Base-by-base conservation (phyloP, 495 filamentous ascomycete species). In the Baudoinia panamericana region DNA sequence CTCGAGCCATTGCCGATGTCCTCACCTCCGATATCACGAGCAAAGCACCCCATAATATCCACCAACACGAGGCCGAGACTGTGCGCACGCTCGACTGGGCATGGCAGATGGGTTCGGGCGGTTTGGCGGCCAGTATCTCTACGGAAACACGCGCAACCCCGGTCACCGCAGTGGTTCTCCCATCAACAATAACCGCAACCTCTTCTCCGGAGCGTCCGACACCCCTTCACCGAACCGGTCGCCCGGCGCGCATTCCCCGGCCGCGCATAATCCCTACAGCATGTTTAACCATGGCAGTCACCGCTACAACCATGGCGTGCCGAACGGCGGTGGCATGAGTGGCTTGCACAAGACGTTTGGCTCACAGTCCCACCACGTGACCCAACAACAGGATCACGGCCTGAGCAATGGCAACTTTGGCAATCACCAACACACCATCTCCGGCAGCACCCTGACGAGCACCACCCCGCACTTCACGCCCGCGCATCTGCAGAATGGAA, bases 241-340 rank as follows among this genome's bases (percentile, higher is more conserved):
- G 27, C 72, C 78, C 37, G 73, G 73, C 40, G 71, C 72, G 45
- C 71, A 82, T 56, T 73, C 73, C 41, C 66, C 83, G n/a, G n/a
- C n/a, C 39, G 72, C 71, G 20, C 65, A 75, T 43, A 75, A 68
- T 46, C 61, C 70, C 9, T 82, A 75, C 71, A 66, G 67, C 52
- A 93, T 93, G 85, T 93, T 80, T 65, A 75, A 70, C 48, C 82
- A 86, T 54, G 70, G 69, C 27, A 83, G 86, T 51, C 80, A 86
- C 56, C 75, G 78, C 60, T 76, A 73, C 48, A 84, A 88, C 60
- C 81, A 85, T 69, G 72, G 78, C 50, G 73, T 82, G 72, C 73
- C 82, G 66, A 80, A 76, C 57, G 72, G 78, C 39, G 63, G 72
- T 42, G 59, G 63, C 44, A 73, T 72, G 48, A 69, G 80, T 53